Base-by-base conservation (phyloP, 2,329 filamentous ascomycete genomes). In the Aspergillus ochraceoroseus region DNA sequence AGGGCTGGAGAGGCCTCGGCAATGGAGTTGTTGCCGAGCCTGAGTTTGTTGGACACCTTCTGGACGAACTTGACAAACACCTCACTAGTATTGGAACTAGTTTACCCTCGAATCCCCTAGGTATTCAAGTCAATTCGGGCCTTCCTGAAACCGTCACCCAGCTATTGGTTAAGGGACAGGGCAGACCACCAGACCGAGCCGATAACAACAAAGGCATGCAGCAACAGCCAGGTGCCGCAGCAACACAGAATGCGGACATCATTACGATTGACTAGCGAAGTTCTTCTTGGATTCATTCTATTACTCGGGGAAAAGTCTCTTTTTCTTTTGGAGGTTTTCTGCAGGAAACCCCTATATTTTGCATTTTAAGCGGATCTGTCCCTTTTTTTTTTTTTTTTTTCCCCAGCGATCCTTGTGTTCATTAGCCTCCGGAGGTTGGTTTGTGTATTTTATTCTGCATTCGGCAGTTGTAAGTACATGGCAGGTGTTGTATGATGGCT, bases 1-100 rank as follows among this genome's bases (percentile, higher is more conserved):
- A 64, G 34, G 64, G 65, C 4, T 69, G 66, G 66, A 59, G 55
- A 31, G 66, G 66, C 8, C 51, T 67, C 9, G 64, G 60, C 7
- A 61, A 58, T 43, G 66, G 65, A 11, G 63, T 57, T 20, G 54
- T 66, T 20, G 59, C 63, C 8, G 52, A 57, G 15, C 49, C 55
- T 22, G 55, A 57, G 19, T 58, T 58, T 36, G 51, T 66, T 12
- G 57, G 54, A 17, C 56, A 57, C 33, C 52, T 68, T 12, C 38
- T 69, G 29, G 44, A 41, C 15, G 52, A 56, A 38, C 50, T 66
- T 18, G 56, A 65, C 36, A 51, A 48, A 32, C 63, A 54, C 39
- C 49, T 65, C 13, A 31, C 38, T 12, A 41, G 38, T 36, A 37
- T 44, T 15, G 43, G 38, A 30, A 32, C 30, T 26, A 15, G 34